Base-by-base conservation (phyloP, 805 yeast genomes). In the Phaffomyces antillensis region DNA sequence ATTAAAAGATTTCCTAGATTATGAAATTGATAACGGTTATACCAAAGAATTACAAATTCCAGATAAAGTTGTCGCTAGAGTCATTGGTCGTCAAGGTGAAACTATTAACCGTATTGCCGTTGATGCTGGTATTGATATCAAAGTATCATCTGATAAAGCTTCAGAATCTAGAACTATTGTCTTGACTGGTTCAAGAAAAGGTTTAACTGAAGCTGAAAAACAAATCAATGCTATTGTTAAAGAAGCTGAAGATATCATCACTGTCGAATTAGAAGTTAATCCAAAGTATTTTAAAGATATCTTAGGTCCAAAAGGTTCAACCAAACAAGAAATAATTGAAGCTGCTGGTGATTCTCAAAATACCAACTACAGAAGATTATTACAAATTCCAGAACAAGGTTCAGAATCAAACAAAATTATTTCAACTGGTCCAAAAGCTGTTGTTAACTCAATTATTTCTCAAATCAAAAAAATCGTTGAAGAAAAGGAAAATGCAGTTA, bases 41-140 rank as follows among this genome's bases (percentile, higher is more conserved):
- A 73, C 76, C 46, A 72, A 78, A 52, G 66, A 69, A n/a, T 62
- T 91, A 36, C 61, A 67, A 39, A 82, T 93, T 42, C 95, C 96
- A 34, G 62, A 73, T 37, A 77, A 74, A 49, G 82, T 88, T n/a
- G 75, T 91, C 48, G 75, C 96, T 18, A 75, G 88, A 60, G 81
- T 93, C 47, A 89, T 93, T 61, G 99, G 99, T 57, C 88, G 85
- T 59, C 72, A 74, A 48, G 97, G 98, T 61, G 91, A 86, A 49
- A 76, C 75, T 42, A 83, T 93, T 58, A 85, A 81, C 50, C 86
- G 84, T 58, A 82, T 95, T 46, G 77, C 86, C 49, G 89, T 83
- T 46, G 72, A 66, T 42, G 63, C 64, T 41, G 73, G 71, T 41
- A 77, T 81, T 62, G 68, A 68, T 40, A 67, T 71, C 46, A 64